phyloP scores from a whole-genome alignment of 2,329 filamentous ascomycete species.

The Nemania sp. region DNA sequence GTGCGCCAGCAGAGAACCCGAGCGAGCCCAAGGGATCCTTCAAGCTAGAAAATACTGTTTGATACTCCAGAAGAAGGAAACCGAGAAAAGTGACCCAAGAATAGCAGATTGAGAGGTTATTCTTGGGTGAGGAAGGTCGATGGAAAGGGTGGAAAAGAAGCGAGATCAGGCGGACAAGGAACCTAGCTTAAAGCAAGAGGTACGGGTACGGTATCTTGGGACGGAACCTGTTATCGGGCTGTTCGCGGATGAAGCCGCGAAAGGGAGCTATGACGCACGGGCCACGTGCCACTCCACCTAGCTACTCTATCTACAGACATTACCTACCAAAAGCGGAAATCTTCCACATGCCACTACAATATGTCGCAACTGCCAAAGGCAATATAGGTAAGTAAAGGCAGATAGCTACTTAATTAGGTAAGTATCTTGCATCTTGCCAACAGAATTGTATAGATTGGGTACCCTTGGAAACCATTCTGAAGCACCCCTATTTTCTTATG shows the following conservation, averaged over 20 bases:
- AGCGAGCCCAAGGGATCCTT: background rate
- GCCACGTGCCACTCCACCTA: slow-evolving; percentile 11
- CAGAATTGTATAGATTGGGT: no score
- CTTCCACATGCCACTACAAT: slow-evolving; percentile 13
- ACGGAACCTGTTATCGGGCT: slow-evolving; percentile 4
- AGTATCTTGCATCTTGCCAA: no score
- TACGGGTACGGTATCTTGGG: background rate
- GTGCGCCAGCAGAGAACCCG: slow-evolving; percentile 6
- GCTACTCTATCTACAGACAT: background rate
- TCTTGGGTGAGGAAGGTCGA: background rate
- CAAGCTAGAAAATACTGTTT: background rate
- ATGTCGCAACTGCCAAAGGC: background rate
- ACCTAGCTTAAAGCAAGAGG: slow-evolving; percentile 13
- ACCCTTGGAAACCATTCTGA: no score
- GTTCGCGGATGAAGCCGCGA: slow-evolving; percentile 28
- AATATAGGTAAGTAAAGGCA: background rate
- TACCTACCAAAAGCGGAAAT: slow-evolving; percentile 21
- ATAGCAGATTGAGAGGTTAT: background rate
- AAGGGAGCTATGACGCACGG: slow-evolving; percentile 6
- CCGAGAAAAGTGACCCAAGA: slow-evolving; percentile 6
- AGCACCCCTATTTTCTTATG: no score
- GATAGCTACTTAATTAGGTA: no score
- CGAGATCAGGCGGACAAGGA: background rate
- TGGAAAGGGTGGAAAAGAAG: background rate
- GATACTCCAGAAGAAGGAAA: background rate